These are phyloP conservation scores for Solanum microdontum DNA, from an alignment of 257 asterid species.

Conservation along the genomic window DNA sequence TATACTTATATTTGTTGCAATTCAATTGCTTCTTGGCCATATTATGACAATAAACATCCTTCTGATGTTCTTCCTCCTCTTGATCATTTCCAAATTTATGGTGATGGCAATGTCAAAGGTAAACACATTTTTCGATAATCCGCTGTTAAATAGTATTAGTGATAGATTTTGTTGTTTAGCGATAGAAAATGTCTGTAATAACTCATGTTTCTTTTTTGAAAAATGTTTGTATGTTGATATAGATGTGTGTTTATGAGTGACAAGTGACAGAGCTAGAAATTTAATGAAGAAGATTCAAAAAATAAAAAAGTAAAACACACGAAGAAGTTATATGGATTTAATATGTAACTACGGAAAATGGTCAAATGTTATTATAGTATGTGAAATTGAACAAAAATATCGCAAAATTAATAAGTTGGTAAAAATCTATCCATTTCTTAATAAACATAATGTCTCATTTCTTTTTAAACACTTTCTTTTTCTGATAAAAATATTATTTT, in stretches of 20 bases:
- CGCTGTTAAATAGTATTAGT: neutral
- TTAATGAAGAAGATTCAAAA: too few species aligned
- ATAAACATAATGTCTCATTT: too few species aligned
- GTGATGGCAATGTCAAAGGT: conserved; percentile 30
- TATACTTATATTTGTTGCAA: conserved; percentile 26
- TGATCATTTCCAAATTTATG: conserved; percentile 25
- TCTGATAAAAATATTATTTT: too few species aligned
- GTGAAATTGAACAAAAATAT: too few species aligned
- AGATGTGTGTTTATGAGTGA: neutral
- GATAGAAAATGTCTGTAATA: neutral
- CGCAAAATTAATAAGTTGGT: too few species aligned
- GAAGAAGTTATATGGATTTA: too few species aligned
- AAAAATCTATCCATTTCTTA: too few species aligned
- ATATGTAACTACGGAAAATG: too few species aligned
- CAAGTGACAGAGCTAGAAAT: neutral
- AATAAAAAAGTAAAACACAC: too few species aligned
- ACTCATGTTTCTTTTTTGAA: neutral
- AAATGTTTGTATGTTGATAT: neutral
- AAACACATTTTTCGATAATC: neutral
- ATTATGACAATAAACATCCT: conserved; percentile 24
- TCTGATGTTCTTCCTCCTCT: conserved; percentile 21
- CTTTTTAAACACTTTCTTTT: too few species aligned
- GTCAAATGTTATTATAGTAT: too few species aligned
- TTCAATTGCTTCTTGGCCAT: conserved; percentile 32
- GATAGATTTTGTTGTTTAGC: neutral